A percentile compares a stretch with the other conserved stretches of the same genome.
Evolutionary conservation across 192 early-diverging fungal genomes (phyloP).

Genomic region (Pilobolus umbonatus): DNA sequence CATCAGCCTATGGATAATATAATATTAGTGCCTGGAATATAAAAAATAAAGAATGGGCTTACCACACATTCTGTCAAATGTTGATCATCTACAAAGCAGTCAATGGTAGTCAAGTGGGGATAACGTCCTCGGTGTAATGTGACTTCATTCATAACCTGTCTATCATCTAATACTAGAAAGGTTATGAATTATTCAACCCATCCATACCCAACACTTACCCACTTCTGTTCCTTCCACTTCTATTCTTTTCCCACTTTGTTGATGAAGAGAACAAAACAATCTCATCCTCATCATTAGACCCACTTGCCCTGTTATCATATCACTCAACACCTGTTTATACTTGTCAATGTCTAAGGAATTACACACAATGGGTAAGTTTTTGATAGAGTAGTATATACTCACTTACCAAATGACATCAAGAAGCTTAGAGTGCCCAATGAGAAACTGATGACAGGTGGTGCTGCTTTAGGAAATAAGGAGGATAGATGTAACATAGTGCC

Average conservation of each 20-base stretch:
- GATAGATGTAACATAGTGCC: constrained; percentile 88
- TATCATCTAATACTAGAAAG: constrained; percentile 23
- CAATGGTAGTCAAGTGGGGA: constrained; percentile 76
- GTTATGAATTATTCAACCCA: not conserved
- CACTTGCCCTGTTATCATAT: constrained; percentile 59
- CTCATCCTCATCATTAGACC: constrained; percentile 78
- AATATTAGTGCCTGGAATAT: not conserved
- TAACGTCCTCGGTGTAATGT: constrained; percentile 81
- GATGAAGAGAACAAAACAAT: constrained; percentile 60
- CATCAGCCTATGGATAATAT: constrained; percentile 14
- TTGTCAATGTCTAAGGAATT: constrained; percentile 67
- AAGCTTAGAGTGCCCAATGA: constrained; percentile 91
- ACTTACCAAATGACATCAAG: constrained; percentile 76
- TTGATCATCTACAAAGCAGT: constrained; percentile 77
- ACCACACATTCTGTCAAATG: constrained; percentile 80
- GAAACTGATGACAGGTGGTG: constrained; percentile 89
- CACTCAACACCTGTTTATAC: constrained; percentile 52
- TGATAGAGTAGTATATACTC: too few relatives aligned
- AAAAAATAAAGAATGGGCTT: constrained; percentile 32
- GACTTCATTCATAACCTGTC: constrained; percentile 84
- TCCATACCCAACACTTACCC: constrained; percentile 18
- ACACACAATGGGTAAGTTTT: not conserved
- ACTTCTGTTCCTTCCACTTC: constrained; percentile 44
- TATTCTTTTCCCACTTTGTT: constrained; percentile 47
- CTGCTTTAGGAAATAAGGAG: constrained; percentile 66